These are phyloP conservation scores for Populus hybrid DNA, from an alignment of 441 rosid genomes.

Conservation along the genomic window DNA sequence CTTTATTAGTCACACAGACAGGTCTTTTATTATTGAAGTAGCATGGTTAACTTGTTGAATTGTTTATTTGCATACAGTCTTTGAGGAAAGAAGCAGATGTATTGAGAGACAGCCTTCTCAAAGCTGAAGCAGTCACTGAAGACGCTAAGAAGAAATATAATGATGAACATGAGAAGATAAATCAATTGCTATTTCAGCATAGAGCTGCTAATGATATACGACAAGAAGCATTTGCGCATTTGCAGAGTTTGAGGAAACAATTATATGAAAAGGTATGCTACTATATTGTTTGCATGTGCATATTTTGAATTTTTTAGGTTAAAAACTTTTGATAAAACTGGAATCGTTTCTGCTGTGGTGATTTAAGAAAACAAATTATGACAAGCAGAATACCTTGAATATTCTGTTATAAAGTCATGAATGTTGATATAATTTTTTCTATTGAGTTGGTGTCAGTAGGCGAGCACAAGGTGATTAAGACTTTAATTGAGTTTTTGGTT, in stretches of 20 bases:
- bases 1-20: neutral
- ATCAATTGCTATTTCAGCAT: conserved; percentile 43
- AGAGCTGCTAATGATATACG: conserved; percentile 63
- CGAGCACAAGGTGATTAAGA: neutral
- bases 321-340: neutral
- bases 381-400: neutral
- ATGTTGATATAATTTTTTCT: neutral
- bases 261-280: conserved; percentile 58
- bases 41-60: conserved; percentile 11
- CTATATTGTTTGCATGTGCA: neutral
- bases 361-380: neutral
- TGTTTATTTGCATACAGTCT: conserved; percentile 35
- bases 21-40: neutral
- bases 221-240: conserved; percentile 61
- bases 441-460: neutral
- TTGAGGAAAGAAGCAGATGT: conserved; percentile 66
- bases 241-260: conserved; percentile 54
- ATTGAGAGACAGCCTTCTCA: conserved; percentile 50
- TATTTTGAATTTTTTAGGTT: neutral
- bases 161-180: conserved; percentile 45
- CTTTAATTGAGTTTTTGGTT: neutral
- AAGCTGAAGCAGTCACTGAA: conserved; percentile 56
- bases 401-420: neutral
- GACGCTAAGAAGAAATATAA: conserved; percentile 49
- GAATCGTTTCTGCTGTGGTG: neutral